A percentile compares a stretch with the other conserved stretches of the same genome.
Conservation (phyloP, 2,329 filamentous ascomycete genomes). For the Trichoderma oligosporum region DNA sequence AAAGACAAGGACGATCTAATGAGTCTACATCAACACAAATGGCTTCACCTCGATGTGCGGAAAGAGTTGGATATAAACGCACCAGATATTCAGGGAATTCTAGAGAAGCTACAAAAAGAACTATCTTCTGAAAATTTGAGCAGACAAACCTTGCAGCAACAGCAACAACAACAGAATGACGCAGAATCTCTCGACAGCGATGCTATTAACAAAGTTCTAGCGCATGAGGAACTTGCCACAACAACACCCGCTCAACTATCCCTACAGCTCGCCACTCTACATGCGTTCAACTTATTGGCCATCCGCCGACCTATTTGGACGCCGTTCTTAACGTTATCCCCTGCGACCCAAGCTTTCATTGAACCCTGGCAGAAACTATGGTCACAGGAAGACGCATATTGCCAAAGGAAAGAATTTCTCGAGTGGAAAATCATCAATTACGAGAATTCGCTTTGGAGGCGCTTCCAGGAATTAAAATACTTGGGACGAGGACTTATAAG, state of each 20-base stretch:
- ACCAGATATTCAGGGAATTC: slow-evolving; percentile 5
- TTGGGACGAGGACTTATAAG: slow-evolving; percentile 20
- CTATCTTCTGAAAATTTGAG: neutral
- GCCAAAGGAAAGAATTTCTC: slow-evolving; percentile 1
- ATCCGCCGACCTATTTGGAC: slow-evolving; percentile 24
- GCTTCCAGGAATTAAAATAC: slow-evolving; percentile 22
- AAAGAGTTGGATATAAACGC: slow-evolving; percentile 16
- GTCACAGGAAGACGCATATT: slow-evolving; percentile 1
- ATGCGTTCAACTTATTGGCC: slow-evolving; percentile 27
- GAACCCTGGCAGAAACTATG: slow-evolving; percentile 22
- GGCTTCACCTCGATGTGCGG: neutral
- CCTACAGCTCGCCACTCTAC: slow-evolving; percentile 26
- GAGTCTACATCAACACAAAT: slow-evolving; percentile 11
- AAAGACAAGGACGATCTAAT: neutral
- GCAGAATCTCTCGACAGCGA: neutral
- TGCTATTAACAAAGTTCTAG: neutral
- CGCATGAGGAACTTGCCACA: neutral
- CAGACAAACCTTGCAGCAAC: no score
- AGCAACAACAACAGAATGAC: neutral
- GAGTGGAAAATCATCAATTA: slow-evolving; percentile 20
- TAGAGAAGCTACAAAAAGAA: slow-evolving; percentile 7
- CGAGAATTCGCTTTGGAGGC: slow-evolving; percentile 19
- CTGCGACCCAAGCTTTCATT: slow-evolving; percentile 18
- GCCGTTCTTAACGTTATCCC: slow-evolving; percentile 22
- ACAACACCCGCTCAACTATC: slow-evolving; percentile 8